Conservation (phyloP, 768 basidiomycete species). For the Mycena epipterygia region DNA sequence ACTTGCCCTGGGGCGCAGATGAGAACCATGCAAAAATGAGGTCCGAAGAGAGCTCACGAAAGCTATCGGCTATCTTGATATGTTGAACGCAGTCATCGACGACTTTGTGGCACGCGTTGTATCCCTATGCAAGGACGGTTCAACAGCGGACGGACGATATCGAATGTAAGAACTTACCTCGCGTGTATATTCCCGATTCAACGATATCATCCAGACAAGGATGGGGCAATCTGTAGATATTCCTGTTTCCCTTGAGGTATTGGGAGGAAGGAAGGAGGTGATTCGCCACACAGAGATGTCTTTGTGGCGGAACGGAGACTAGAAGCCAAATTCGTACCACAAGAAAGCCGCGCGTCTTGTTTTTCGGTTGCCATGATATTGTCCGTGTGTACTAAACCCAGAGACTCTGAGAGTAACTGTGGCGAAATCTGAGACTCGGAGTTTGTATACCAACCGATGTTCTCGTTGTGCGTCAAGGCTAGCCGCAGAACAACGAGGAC, state of each 20-base stretch:
- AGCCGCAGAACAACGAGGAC: too few relatives aligned
- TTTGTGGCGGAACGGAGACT: not conserved
- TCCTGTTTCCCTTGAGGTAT: not conserved
- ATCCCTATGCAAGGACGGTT: slow-evolving; percentile 66
- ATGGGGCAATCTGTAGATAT: slow-evolving; percentile 9
- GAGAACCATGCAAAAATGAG: slow-evolving; percentile 12
- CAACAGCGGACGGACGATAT: too few relatives aligned
- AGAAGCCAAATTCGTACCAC: not conserved
- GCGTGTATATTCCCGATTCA: slow-evolving; percentile 14
- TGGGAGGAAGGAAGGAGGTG: not conserved
- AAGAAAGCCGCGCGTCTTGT: not conserved
- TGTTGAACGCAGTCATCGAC: slow-evolving; percentile 73
- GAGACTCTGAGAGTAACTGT: too few relatives aligned
- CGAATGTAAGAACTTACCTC: not conserved
- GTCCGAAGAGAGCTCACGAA: slow-evolving; percentile 64
- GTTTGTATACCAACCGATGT: too few relatives aligned
- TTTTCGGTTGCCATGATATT: not conserved
- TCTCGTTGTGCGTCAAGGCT: too few relatives aligned
- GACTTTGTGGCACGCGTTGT: slow-evolving; percentile 74
- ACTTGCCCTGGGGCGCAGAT: slow-evolving; percentile 64
- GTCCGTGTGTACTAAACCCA: not conserved
- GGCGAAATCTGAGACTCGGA: too few relatives aligned
- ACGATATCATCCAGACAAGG: slow-evolving; percentile 17
- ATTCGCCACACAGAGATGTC: not conserved
- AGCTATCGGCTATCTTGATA: slow-evolving; percentile 70